Percentiles rank a stretch among this genome's conserved stretches.
Evolutionary conservation across 441 rosid genomes (phyloP).

Genomic region (Pelargonium citronellum): DNA sequence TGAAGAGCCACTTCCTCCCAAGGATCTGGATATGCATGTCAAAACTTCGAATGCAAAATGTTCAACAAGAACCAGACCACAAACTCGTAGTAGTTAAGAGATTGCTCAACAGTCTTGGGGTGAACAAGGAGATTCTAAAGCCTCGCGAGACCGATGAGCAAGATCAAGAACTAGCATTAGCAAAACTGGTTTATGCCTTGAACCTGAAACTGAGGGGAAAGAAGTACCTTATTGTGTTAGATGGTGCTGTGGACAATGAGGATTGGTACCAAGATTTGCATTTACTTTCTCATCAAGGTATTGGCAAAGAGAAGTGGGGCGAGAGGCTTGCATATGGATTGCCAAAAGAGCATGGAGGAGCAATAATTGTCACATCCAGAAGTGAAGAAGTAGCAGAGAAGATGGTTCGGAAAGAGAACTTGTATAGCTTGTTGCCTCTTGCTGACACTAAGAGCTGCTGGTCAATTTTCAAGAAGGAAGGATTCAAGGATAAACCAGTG

Average conservation of each 20-base stretch:
- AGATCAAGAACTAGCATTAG: neutral
- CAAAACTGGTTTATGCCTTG: conserved; percentile 28
- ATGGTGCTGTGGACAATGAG: conserved; percentile 29
- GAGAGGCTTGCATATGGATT: conserved; percentile 10
- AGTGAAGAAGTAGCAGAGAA: conserved; percentile 22
- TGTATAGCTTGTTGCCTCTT: conserved; percentile 34
- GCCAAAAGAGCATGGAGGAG: conserved; percentile 34
- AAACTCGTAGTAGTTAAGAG: conserved; percentile 22
- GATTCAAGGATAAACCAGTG: too few relatives aligned
- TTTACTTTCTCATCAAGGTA: neutral
- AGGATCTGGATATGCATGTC: conserved; percentile 34
- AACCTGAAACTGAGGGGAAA: conserved; percentile 34
- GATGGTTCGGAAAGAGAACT: conserved; percentile 32
- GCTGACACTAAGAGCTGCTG: conserved; percentile 31
- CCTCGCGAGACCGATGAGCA: neutral
- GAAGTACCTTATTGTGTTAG: conserved; percentile 47
- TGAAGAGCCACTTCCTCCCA: conserved; percentile 27
- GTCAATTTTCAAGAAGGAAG: conserved; percentile 29
- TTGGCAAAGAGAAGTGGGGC: conserved; percentile 16
- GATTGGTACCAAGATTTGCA: conserved; percentile 24
- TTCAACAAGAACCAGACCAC: neutral
- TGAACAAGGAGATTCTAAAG: neutral
- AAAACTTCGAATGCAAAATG: neutral
- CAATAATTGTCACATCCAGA: conserved; percentile 38
- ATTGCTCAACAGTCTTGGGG: conserved; percentile 34